These are phyloP conservation scores for Apiotrichum siamense DNA, from an alignment of 1,284 basidiomycete genomes.

Conservation along the genomic window DNA sequence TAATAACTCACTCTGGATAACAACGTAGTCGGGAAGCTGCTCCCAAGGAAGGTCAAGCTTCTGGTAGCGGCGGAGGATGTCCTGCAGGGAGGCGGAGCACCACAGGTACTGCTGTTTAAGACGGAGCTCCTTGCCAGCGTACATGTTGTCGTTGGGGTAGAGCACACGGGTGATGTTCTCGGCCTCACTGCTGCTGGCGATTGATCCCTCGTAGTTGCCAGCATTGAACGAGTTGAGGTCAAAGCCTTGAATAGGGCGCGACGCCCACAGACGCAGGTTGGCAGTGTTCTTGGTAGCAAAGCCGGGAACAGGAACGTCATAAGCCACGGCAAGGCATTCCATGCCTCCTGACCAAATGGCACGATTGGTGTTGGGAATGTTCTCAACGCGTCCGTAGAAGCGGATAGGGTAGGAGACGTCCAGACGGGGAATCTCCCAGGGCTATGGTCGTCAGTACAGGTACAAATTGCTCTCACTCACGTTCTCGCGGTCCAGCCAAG, in stretches of 20 bases:
- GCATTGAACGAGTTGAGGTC: conserved; percentile 89
- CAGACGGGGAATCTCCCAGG: conserved; percentile 74
- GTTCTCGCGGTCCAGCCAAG: conserved; percentile 82
- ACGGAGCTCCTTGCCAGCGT: conserved; percentile 72
- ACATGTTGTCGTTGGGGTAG: conserved; percentile 54
- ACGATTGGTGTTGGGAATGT: conserved; percentile 56
- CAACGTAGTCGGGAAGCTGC: conserved; percentile 70
- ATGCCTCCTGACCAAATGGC: conserved; percentile 81
- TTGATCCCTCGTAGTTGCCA: conserved; percentile 80
- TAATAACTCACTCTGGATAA: conserved; percentile 59
- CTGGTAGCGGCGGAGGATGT: conserved; percentile 61
- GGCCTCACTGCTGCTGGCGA: conserved; percentile 77
- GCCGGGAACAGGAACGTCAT: conserved; percentile 66
- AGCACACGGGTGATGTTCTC: conserved; percentile 85
- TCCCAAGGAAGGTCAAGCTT: conserved; percentile 47
- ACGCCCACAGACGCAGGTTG: conserved; percentile 54
- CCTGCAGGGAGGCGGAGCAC: conserved; percentile 61
- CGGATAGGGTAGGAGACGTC: conserved; percentile 67
- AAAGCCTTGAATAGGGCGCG: conserved; percentile 83
- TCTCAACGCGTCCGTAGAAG: conserved; percentile 76
- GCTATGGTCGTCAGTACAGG: conserved; percentile 24
- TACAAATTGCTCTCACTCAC: conserved; percentile 33
- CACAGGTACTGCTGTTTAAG: conserved; percentile 94
- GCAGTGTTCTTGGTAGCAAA: conserved; percentile 50
- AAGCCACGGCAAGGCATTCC: conserved; percentile 66